Evolutionary conservation across 768 basidiomycete genomes (phyloP), one percentile per base, ranked within the genome.

Genomic region (Tricholoma sp.): DNA sequence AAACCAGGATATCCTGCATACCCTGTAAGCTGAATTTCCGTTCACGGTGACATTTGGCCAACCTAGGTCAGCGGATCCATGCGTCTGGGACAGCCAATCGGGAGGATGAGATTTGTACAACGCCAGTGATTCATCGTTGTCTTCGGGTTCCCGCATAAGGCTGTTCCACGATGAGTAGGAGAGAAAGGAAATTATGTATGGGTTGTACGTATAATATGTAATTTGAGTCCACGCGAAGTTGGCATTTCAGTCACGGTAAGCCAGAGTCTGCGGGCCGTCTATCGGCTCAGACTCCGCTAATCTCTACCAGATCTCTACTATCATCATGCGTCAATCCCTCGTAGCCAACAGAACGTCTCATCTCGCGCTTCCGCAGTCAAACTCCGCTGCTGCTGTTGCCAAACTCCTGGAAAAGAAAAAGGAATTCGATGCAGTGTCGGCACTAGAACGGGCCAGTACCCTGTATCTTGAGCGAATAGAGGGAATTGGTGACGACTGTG

Each of bases 321-420:
- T 47, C 32, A 43, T n/a, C 16, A 83, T 84, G 82, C 82, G 85
- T 47, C 80, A 81, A 55, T 87, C 86, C 9, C 66, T 80, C 14
- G 79, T 77, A 16, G 73, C 79, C 1, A 75, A 63, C 63, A 81
- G 83, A 43, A 75, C 73, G 18, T 83, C 82, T 12, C 79, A 84
- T 61, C 73, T 72, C 6, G 66, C 75, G 41, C 67, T 71, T 57
- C 65, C 74, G 6, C 72, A 78, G 34, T 69, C 71, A 6, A 74
- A 74, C 41, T 78, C 74, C 51, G 73, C 81, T 1, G 82, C 81
- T 0, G 78, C 83, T 1, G 57, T 72, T 1, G 76, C 81, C 16
- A 85, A 84, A 61, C 77, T 89, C 45, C 55, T 77, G 2, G 89
- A 91, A 65, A 91, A 91, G 75, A 91, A 89, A 74, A 91, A 89